Evolutionary conservation across 805 yeast species (phyloP), one percentile per base, ranked within the genome.

Genomic region (Kodamaea neixiangensis): DNA sequence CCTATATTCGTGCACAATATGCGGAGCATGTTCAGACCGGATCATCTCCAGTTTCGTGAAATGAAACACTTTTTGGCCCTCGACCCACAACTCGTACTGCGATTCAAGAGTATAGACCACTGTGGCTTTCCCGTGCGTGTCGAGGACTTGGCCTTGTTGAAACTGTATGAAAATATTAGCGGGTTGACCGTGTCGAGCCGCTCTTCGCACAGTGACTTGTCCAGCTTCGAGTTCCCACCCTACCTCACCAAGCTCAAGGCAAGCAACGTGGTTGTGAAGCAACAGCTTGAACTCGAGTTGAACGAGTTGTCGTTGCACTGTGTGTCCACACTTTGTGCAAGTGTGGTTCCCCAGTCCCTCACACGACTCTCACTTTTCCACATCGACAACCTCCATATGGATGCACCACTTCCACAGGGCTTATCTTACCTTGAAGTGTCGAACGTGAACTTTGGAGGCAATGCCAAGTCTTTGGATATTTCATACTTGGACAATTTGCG

Each of bases 11-110:
- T 40, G 45, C 44, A 21, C 18, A 35, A 38, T 18, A 13, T n/a
- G 5, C 4, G 13, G 19, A 14, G n/a, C 7, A 4, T 22, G n/a
- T 47, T 47, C 33, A 22, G 15, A n/a, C 50, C 50, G 14, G 29
- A 39, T 19, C 25, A 15, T 35, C 44, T 47, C n/a, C 50, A 47
- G 41, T 40, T 47, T 29, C 35, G 50, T 7, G 50, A 47, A 14
- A 31, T 40, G 25, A 20, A 31, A 17, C 45, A 41, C n/a, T n/a
- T 47, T 13, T n/a, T 40, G 34, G 21, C 20, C 14, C 11, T 47
- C 3, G 50, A 40, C 40, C 34, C 33, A 19, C 25, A 5, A 14
- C 17, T 47, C n/a, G 20, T 47, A 31, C 31, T 29, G 31, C 15
- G 19, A 11, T 47, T 47, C 34, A 38, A 39, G 17, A n/a, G 11